Percentiles rank a stretch among this genome's conserved stretches.
Evolutionary conservation across 1,139 yeast genomes (phyloP).

Genomic region (Blastobotrys serpentis): DNA sequence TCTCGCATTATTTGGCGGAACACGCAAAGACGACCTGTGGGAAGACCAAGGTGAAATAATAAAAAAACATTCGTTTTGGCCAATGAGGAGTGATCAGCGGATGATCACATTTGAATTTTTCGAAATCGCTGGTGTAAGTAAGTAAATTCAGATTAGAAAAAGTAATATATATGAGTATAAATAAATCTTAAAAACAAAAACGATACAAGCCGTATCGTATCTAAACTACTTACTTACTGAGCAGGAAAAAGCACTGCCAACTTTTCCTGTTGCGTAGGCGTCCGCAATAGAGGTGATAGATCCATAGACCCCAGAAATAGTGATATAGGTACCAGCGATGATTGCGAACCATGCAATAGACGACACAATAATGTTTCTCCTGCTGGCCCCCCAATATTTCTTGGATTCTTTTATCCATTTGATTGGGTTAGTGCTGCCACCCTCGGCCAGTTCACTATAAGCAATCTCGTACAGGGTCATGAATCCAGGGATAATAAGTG

Average conservation of each 20-base stretch:
- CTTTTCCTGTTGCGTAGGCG: conserved; percentile 8
- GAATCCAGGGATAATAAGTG: conserved; percentile 15
- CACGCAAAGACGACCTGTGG: no score
- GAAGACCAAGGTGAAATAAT: no score
- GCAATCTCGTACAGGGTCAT: conserved; percentile 15
- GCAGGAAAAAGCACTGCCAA: conserved; percentile 14
- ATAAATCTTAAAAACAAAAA: no score
- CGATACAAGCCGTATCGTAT: no score
- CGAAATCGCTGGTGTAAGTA: no score
- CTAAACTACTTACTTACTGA: no score
- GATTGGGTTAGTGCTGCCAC: background rate
- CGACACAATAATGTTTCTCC: conserved; percentile 8
- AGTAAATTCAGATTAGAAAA: no score
- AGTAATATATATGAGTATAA: no score
- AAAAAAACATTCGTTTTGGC: no score
- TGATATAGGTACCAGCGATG: conserved; percentile 13
- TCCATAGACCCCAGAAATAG: conserved; percentile 16
- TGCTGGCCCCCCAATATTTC: conserved; percentile 11
- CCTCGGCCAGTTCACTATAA: background rate
- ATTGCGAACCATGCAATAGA: conserved; percentile 15
- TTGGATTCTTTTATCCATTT: conserved; percentile 9
- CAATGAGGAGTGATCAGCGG: no score
- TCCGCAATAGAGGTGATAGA: conserved; percentile 10
- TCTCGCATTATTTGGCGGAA: no score
- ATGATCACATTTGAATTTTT: no score